Evolutionary conservation across 768 basidiomycete genomes (phyloP).

Genomic region (Rhizopogon vesiculosus): DNA sequence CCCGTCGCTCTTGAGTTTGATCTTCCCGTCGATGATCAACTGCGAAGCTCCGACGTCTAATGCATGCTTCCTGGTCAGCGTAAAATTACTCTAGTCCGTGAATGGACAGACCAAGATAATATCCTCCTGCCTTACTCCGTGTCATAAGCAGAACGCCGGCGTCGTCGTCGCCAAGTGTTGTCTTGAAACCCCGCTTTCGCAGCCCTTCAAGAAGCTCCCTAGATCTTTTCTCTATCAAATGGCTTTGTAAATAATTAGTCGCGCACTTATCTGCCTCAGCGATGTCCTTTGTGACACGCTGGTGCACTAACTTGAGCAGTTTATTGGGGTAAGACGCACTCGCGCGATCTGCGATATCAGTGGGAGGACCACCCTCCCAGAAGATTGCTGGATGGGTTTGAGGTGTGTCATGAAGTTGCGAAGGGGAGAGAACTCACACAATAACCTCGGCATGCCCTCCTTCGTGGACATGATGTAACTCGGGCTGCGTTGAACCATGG

Average conservation of each 20-base stretch:
- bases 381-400: conserved; percentile 18
- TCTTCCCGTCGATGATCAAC: conserved; percentile 39
- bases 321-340: conserved; percentile 40
- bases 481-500: conserved; percentile 47
- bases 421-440: conserved; percentile 11
- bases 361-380: conserved; percentile 41
- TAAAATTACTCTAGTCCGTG: background rate
- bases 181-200: conserved; percentile 51
- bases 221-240: background rate
- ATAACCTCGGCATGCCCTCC: conserved; percentile 29
- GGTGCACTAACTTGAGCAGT: conserved; percentile 24
- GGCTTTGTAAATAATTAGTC: background rate
- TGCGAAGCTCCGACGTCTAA: conserved; percentile 38
- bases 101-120: conserved; percentile 51
- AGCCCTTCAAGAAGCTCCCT: conserved; percentile 56
- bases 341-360: conserved; percentile 50
- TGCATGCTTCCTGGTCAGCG: background rate
- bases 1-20: conserved; percentile 42
- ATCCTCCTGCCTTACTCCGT: conserved; percentile 52
- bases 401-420: conserved; percentile 6
- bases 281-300: conserved; percentile 36
- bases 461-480: conserved; percentile 49
- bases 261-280: conserved; percentile 53
- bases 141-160: conserved; percentile 47
- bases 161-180: conserved; percentile 45